Evolutionary conservation across 2,329 filamentous ascomycete species (phyloP).

Genomic region (Ascochyta pisi): DNA sequence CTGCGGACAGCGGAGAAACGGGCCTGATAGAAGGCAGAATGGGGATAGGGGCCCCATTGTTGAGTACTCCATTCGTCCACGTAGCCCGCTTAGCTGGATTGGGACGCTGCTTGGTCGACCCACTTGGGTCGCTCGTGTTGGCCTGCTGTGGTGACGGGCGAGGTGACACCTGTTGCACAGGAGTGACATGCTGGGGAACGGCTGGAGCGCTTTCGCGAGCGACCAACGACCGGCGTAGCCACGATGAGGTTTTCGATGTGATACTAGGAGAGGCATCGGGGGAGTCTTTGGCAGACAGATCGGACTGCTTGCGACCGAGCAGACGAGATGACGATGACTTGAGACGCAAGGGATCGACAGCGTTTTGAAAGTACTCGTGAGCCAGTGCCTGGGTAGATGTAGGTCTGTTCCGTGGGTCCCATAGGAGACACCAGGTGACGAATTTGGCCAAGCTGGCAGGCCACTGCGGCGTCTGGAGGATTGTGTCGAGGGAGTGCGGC

Average conservation of each 20-base stretch:
- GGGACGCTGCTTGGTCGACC: slow-evolving; percentile 61
- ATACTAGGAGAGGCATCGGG: slow-evolving; percentile 65
- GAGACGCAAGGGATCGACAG: slow-evolving; percentile 88
- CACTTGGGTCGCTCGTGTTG: slow-evolving; percentile 53
- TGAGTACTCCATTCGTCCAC: slow-evolving; percentile 81
- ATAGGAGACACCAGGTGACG: slow-evolving; percentile 98
- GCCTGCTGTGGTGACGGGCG: slow-evolving; percentile 53
- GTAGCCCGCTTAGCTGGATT: slow-evolving; percentile 82
- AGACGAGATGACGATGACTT: slow-evolving; percentile 87
- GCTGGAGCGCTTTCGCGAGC: slow-evolving; percentile 73
- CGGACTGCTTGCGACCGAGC: slow-evolving; percentile 88
- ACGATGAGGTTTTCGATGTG: slow-evolving; percentile 82
- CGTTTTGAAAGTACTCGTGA: slow-evolving; percentile 94
- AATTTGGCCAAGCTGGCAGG: slow-evolving; percentile 86
- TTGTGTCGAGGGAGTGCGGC: slow-evolving; percentile 93
- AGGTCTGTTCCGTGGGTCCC: slow-evolving; percentile 91
- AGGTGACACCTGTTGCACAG: slow-evolving; percentile 51
- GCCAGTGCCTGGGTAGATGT: slow-evolving; percentile 93
- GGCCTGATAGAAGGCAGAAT: slow-evolving; percentile 94
- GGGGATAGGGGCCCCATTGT: slow-evolving; percentile 86
- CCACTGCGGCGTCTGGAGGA: slow-evolving; percentile 90
- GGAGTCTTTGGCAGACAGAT: slow-evolving; percentile 69
- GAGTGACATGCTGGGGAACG: slow-evolving; percentile 54
- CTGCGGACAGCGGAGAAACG: slow-evolving; percentile 94
- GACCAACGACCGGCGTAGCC: slow-evolving; percentile 96